Evolutionary conservation across 2,329 filamentous ascomycete species (phyloP).

Genomic region (Fusarium sp.): DNA sequence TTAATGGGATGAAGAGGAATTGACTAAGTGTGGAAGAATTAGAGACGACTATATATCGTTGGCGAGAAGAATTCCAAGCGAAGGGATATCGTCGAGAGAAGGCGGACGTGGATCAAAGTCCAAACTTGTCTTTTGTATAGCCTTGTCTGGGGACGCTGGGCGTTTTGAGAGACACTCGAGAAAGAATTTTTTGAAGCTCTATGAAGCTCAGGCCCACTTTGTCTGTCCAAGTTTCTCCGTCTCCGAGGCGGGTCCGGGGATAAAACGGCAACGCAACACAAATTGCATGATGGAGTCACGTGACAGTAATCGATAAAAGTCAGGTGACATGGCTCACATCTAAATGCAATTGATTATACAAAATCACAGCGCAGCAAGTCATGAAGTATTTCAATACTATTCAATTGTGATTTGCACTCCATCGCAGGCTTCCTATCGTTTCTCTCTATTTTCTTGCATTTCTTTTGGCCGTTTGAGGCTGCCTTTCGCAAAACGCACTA

Average conservation of each 20-base stretch:
- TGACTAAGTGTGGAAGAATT: slow-evolving; percentile 36
- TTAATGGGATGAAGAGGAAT: slow-evolving; percentile 40
- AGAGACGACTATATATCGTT: slow-evolving; percentile 29
- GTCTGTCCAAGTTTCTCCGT: slow-evolving; percentile 38
- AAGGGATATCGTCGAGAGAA: slow-evolving; percentile 34
- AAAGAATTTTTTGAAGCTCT: slow-evolving; percentile 54
- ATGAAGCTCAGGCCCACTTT: slow-evolving; percentile 42
- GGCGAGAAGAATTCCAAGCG: slow-evolving; percentile 27
- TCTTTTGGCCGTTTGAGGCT: slow-evolving; percentile 12
- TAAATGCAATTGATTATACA: no score
- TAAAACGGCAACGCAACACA: slow-evolving; percentile 7
- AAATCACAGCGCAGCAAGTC: background rate
- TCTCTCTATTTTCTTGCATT: background rate
- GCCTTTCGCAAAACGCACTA: slow-evolving; percentile 4
- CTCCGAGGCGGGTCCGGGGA: slow-evolving; percentile 28
- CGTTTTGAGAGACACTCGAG: slow-evolving; percentile 38
- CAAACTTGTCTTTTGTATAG: slow-evolving; percentile 46
- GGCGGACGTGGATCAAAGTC: slow-evolving; percentile 43
- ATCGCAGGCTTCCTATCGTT: background rate
- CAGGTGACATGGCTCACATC: slow-evolving; percentile 38
- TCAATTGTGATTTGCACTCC: background rate
- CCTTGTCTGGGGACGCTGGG: slow-evolving; percentile 42
- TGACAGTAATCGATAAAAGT: slow-evolving; percentile 23
- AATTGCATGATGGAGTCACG: slow-evolving; percentile 25
- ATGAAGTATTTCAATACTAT: background rate